These are phyloP conservation scores for Staphylotrichum tortipilum DNA, from an alignment of 495 filamentous ascomycete genomes.

Conservation along the genomic window DNA sequence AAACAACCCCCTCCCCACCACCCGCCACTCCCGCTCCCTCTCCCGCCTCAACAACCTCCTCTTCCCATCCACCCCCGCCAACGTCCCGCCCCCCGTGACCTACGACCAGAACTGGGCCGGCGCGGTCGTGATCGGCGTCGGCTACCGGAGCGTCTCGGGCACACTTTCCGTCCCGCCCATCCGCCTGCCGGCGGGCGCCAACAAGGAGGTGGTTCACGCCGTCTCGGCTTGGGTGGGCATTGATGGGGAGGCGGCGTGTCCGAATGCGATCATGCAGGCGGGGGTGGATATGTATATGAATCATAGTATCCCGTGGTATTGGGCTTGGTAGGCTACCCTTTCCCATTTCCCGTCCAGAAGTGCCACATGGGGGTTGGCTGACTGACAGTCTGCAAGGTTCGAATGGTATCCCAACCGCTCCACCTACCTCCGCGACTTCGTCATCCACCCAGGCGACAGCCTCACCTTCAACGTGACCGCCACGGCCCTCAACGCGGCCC, in stretches of 20 bases:
- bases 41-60: slow-evolving; percentile 26
- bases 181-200: slow-evolving; percentile 4
- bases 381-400: neutral
- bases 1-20: neutral
- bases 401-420: slow-evolving; percentile 1
- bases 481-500: neutral
- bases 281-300: slow-evolving; percentile 6
- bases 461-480: neutral
- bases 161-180: slow-evolving; percentile 7
- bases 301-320: neutral
- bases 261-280: neutral
- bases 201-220: slow-evolving; percentile 4
- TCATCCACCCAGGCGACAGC: neutral
- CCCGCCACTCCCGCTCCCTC: slow-evolving; percentile 2
- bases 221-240: slow-evolving; percentile 15
- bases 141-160: slow-evolving; percentile 18
- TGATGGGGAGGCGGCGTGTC: slow-evolving; percentile 3
- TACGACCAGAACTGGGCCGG: slow-evolving; percentile 15
- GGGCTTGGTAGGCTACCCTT: neutral
- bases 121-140: slow-evolving; percentile 28
- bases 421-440: neutral
- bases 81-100: slow-evolving; percentile 48
- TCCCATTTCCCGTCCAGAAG: slow-evolving; percentile 12
- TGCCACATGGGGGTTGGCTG: neutral
- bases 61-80: slow-evolving; percentile 47